Evolutionary conservation across 805 yeast species (phyloP).

Genomic region (Yamadazyma sp.): DNA sequence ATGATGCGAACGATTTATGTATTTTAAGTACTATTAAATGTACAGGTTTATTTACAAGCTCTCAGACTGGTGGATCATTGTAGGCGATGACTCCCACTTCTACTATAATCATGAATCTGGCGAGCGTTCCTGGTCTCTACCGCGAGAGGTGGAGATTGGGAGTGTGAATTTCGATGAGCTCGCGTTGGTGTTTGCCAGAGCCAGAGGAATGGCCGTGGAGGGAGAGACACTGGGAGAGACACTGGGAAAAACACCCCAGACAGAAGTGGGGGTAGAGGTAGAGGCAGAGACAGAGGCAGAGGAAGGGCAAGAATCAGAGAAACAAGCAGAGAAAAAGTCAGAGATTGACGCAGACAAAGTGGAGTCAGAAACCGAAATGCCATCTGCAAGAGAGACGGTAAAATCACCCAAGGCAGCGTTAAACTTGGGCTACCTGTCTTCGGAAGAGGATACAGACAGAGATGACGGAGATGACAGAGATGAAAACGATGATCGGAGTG

Average conservation of each 20-base stretch:
- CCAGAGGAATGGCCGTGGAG: conserved; percentile 13
- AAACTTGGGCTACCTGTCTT: conserved; percentile 12
- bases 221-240: not conserved
- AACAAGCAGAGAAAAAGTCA: conserved; percentile 3
- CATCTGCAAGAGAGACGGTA: not conserved
- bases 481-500: not conserved
- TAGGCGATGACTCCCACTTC: conserved; percentile 13
- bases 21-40: conserved; percentile 8
- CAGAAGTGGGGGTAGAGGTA: not conserved
- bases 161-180: conserved; percentile 11
- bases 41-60: conserved; percentile 13
- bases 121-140: conserved; percentile 13
- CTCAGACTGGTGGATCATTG: conserved; percentile 12
- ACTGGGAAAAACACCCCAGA: not conserved
- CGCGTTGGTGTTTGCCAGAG: conserved; percentile 13
- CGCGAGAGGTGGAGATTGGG: conserved; percentile 6
- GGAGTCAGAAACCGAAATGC: not conserved
- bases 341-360: no score
- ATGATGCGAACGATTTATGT: conserved; percentile 9
- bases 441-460: conserved; percentile 9
- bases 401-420: conserved; percentile 1
- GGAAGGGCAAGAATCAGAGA: conserved; percentile 2
- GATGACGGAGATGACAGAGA: conserved; percentile 2
- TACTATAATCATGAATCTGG: conserved; percentile 11
- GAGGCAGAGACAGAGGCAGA: not conserved